Percentiles rank a stretch among this genome's conserved stretches.
phyloP scores from a whole-genome alignment of 179 eudicot species.

The Pouteria campechiana region DNA sequence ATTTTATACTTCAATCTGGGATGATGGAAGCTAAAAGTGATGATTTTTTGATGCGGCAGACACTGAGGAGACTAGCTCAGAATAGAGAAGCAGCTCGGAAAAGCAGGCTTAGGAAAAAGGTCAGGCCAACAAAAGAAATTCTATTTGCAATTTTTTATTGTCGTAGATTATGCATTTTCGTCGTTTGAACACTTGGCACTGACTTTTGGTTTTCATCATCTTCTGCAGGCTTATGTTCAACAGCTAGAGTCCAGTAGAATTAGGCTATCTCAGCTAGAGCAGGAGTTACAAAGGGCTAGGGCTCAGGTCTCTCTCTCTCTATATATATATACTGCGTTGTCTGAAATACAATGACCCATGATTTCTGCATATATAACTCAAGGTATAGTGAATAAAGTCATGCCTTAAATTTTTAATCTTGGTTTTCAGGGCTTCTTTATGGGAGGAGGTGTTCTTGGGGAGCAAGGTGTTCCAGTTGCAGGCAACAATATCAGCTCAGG shows the following conservation, averaged over 20 bases:
- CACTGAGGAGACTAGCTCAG: constrained; percentile 97
- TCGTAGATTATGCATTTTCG: background rate
- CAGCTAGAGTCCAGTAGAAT: constrained; percentile 95
- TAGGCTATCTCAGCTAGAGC: constrained; percentile 81
- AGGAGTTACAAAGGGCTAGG: constrained; percentile 81
- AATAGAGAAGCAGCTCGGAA: constrained; percentile 99
- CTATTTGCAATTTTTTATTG: background rate
- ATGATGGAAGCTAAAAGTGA: no score
- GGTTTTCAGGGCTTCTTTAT: constrained; percentile 50
- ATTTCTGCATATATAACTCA: no score
- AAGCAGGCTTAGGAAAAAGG: constrained; percentile 99
- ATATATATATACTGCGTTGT: no score
- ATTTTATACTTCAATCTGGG: no score
- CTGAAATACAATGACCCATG: no score
- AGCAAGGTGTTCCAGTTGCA: constrained; percentile 49
- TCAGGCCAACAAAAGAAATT: constrained; percentile 11
- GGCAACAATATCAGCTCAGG: constrained; percentile 69
- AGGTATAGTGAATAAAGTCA: no score
- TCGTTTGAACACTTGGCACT: background rate
- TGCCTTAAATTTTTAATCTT: no score
- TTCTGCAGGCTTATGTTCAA: constrained; percentile 91
- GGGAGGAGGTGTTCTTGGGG: constrained; percentile 53
- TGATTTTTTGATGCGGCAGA: no score
- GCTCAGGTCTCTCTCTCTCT: constrained; percentile 46
- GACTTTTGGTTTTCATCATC: background rate